Percentiles rank a stretch among this genome's conserved stretches.
Evolutionary conservation across 495 filamentous ascomycete species (phyloP).

Genomic region (Parathielavia appendiculata): DNA sequence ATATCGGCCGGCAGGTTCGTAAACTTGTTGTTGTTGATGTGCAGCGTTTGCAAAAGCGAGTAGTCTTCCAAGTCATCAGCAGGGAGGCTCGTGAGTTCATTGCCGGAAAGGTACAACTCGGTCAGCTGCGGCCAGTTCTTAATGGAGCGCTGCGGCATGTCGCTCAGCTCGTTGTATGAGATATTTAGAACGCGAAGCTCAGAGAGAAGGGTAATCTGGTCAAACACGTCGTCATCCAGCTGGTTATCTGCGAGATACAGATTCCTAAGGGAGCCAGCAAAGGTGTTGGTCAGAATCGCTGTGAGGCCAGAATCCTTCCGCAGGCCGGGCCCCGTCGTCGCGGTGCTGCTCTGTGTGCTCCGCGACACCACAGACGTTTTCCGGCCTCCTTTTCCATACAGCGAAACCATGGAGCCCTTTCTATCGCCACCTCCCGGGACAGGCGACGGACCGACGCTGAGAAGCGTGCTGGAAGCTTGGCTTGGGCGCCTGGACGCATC

Average conservation of each 20-base stretch:
- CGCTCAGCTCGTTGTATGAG: slow-evolving; percentile 89
- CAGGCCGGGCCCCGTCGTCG: slow-evolving; percentile 42
- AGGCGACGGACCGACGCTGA: slow-evolving; percentile 71
- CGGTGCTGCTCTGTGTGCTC: slow-evolving; percentile 46
- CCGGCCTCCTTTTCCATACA: slow-evolving; percentile 66
- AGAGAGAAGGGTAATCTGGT: slow-evolving; percentile 74
- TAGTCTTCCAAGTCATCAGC: slow-evolving; percentile 92
- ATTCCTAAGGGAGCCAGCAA: slow-evolving; percentile 75
- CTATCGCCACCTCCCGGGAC: slow-evolving; percentile 53
- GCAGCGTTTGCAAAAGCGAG: slow-evolving; percentile 76
- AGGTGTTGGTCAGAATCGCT: slow-evolving; percentile 69
- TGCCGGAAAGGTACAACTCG: slow-evolving; percentile 93
- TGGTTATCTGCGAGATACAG: slow-evolving; percentile 91
- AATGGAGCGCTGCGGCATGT: slow-evolving; percentile 83
- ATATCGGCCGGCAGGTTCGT: slow-evolving; percentile 94
- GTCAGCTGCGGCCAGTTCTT: slow-evolving; percentile 80
- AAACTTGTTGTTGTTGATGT: slow-evolving; percentile 97
- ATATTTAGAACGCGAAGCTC: slow-evolving; percentile 88
- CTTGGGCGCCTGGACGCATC: slow-evolving; percentile 78
- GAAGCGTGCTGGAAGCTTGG: slow-evolving; percentile 68
- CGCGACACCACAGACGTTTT: slow-evolving; percentile 80
- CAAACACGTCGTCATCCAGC: slow-evolving; percentile 88
- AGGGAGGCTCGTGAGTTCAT: slow-evolving; percentile 83
- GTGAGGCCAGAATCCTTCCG: slow-evolving; percentile 85
- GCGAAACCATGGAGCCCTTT: slow-evolving; percentile 75